These are phyloP conservation scores for Punica granatum DNA, from an alignment of 345 rosid genomes.

Conservation along the genomic window DNA sequence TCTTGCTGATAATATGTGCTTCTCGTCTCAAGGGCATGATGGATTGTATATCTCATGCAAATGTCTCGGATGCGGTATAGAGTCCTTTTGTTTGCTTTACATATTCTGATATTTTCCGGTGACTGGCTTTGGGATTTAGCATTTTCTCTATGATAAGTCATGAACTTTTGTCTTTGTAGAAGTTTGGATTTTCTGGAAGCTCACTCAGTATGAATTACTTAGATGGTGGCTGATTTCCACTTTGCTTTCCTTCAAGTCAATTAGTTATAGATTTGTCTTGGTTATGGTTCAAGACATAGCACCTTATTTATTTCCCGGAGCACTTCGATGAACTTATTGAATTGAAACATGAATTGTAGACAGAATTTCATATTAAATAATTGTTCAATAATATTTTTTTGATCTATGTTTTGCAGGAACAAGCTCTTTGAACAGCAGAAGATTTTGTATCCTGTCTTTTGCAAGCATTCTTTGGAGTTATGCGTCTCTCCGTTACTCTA, in stretches of 20 bases:
- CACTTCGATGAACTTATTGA: background rate
- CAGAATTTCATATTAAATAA: background rate
- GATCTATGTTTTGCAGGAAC: conserved; percentile 52
- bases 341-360: background rate
- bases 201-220: background rate
- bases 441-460: conserved; percentile 63
- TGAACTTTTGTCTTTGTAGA: background rate
- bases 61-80: too few relatives aligned
- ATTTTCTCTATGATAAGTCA: background rate
- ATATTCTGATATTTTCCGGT: too few relatives aligned
- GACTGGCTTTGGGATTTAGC: too few relatives aligned
- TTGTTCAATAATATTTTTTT: background rate
- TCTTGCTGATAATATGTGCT: too few relatives aligned
- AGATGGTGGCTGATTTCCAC: background rate
- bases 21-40: too few relatives aligned
- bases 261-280: background rate
- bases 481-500: background rate
- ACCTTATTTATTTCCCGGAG: background rate
- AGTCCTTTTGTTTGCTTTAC: too few relatives aligned
- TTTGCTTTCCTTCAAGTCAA: background rate
- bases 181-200: background rate
- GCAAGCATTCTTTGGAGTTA: background rate
- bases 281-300: background rate
- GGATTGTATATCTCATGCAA: too few relatives aligned
- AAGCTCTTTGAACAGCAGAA: conserved; percentile 80